Conservation (phyloP, 768 basidiomycete genomes). For the Phaeotremella fagi region DNA sequence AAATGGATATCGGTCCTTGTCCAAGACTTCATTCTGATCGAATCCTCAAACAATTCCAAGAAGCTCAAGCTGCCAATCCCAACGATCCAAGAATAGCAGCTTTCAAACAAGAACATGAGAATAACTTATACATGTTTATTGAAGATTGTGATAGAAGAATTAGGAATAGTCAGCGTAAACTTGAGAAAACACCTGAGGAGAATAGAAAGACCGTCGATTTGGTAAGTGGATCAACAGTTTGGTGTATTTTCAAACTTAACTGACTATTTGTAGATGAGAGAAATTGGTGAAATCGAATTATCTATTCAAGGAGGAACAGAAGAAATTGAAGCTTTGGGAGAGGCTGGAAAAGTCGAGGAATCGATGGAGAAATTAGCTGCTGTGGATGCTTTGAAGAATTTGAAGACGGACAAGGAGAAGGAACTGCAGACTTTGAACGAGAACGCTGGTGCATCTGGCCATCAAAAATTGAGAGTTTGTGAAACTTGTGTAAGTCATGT, state of each 20-base stretch:
- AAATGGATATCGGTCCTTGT: slow-evolving; percentile 99
- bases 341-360: slow-evolving; percentile 98
- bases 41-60: slow-evolving; percentile 81
- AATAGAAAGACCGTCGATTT: slow-evolving; percentile 98
- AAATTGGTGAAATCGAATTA: slow-evolving; percentile 98
- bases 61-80: slow-evolving; percentile 69
- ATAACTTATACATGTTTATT: slow-evolving; percentile 90
- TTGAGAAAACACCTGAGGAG: slow-evolving; percentile 99
- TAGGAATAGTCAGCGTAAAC: slow-evolving; percentile 80
- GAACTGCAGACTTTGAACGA: slow-evolving; percentile 95
- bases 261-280: slow-evolving; percentile 68
- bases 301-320: slow-evolving; percentile 98
- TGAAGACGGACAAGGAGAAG: slow-evolving; percentile 95
- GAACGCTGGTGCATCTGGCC: slow-evolving; percentile 97
- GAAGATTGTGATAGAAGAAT: slow-evolving; percentile 98
- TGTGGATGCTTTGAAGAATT: slow-evolving; percentile 93
- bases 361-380: slow-evolving; percentile 97
- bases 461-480: slow-evolving; percentile 99
- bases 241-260: background rate
- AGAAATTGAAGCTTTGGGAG: slow-evolving; percentile 92
- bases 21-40: slow-evolving; percentile 94
- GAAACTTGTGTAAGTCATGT: slow-evolving; percentile 78
- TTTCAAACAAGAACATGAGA: slow-evolving; percentile 93
- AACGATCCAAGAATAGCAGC: slow-evolving; percentile 73
- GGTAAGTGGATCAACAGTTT: slow-evolving; percentile 51